phyloP scores from a whole-genome alignment of 768 basidiomycete species.

The Termitomyces heimii region DNA sequence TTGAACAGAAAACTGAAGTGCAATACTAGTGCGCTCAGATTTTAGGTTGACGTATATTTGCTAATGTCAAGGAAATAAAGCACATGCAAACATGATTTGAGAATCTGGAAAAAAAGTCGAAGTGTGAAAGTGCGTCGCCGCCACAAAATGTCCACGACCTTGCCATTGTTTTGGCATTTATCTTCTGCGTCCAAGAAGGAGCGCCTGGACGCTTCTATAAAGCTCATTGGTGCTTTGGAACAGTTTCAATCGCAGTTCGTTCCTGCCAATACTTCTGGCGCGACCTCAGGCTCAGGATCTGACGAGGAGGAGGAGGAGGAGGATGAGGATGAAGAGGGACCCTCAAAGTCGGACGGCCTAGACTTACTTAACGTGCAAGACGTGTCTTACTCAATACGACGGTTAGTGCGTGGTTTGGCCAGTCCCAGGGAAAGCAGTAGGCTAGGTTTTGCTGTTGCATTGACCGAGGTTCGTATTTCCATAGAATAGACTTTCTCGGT shows the following conservation, averaged over 20 bases:
- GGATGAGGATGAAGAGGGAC: conserved; percentile 38
- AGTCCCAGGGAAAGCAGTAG: conserved; percentile 92
- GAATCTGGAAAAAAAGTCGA: conserved; percentile 12
- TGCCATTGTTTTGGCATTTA: conserved; percentile 92
- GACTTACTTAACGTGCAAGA: conserved; percentile 80
- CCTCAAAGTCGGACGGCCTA: conserved; percentile 38
- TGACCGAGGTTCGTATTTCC: conserved; percentile 72
- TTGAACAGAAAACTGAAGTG: no score
- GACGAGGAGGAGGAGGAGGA: conserved; percentile 39
- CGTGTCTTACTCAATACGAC: conserved; percentile 85
- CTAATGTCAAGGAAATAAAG: neutral
- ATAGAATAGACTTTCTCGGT: neutral
- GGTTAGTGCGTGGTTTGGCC: conserved; percentile 83
- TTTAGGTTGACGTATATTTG: conserved; percentile 3
- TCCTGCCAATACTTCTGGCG: conserved; percentile 29
- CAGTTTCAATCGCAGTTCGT: conserved; percentile 73
- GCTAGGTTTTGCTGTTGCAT: conserved; percentile 91
- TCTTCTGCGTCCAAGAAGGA: conserved; percentile 78
- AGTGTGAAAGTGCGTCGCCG: neutral
- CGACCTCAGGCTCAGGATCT: conserved; percentile 29
- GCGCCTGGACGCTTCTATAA: conserved; percentile 79
- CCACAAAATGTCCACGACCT: conserved; percentile 69
- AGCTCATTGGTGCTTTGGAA: conserved; percentile 76
- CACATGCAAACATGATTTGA: conserved; percentile 9
- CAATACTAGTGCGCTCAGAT: no score